phyloP scores from a whole-genome alignment of 2,329 filamentous ascomycete genomes.

The Dothistroma pini region DNA sequence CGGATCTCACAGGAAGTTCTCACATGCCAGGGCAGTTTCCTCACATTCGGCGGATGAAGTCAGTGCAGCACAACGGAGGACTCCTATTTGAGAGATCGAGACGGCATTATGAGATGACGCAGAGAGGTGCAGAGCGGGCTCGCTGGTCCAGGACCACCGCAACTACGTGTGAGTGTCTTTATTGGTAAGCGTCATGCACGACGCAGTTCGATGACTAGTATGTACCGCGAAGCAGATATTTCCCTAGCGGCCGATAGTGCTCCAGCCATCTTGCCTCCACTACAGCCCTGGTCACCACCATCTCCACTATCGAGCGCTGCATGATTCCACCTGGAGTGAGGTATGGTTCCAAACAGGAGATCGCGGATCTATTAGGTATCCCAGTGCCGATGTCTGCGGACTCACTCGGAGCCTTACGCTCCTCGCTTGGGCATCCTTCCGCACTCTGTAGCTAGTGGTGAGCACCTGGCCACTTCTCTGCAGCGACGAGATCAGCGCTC shows the following conservation, averaged over 20 bases:
- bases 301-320: background rate
- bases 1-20: too few relatives aligned
- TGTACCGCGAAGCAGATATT: background rate
- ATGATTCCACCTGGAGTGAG: background rate
- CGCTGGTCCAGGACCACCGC: too few relatives aligned
- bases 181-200: too few relatives aligned
- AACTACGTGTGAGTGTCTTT: too few relatives aligned
- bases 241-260: background rate
- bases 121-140: too few relatives aligned
- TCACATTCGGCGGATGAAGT: too few relatives aligned
- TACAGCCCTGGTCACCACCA: background rate
- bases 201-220: too few relatives aligned
- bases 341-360: background rate
- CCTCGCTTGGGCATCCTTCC: background rate
- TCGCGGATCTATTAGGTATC: background rate
- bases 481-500: background rate
- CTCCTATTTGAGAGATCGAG: too few relatives aligned
- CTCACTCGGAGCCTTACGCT: background rate
- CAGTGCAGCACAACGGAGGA: too few relatives aligned
- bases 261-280: background rate
- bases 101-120: too few relatives aligned
- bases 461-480: background rate
- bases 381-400: background rate
- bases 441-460: background rate
- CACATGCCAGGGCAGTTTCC: too few relatives aligned